Percentiles rank a stretch among this genome's conserved stretches.
Conservation (phyloP, 352 stramenopile genomes). For the Lagenidium sp. region DNA sequence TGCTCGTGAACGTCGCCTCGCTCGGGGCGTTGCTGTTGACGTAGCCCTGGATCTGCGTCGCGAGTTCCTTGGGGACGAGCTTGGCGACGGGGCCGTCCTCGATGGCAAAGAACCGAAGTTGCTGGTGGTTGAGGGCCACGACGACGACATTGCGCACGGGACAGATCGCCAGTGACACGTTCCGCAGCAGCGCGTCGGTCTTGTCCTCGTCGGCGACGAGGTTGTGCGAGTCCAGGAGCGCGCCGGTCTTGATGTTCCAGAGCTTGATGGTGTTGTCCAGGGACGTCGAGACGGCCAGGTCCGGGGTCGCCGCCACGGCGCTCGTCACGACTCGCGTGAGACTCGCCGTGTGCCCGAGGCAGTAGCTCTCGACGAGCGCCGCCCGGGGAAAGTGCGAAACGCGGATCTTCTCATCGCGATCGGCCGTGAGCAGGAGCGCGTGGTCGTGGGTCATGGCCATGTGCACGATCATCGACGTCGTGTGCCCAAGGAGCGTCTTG, state of each 20-base stretch:
- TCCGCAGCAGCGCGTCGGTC: slow-evolving; percentile 18
- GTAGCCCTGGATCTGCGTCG: slow-evolving; percentile 10
- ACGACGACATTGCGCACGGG: slow-evolving; percentile 42
- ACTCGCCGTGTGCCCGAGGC: slow-evolving; percentile 62
- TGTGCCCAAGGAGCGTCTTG: slow-evolving; percentile 75
- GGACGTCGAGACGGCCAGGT: slow-evolving; percentile 60
- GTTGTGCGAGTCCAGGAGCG: slow-evolving; percentile 40
- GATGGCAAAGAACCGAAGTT: slow-evolving; percentile 50
- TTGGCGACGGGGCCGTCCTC: slow-evolving; percentile 12
- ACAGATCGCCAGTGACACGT: slow-evolving; percentile 54
- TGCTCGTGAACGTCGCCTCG: slow-evolving; percentile 35
- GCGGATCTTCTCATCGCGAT: slow-evolving; percentile 83
- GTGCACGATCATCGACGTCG: slow-evolving; percentile 82
- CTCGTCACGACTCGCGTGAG: slow-evolving; percentile 51
- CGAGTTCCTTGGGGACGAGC: slow-evolving; percentile 16
- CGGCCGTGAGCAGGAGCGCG: slow-evolving; percentile 55
- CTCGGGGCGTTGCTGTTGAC: slow-evolving; percentile 25
- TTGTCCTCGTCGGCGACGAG: slow-evolving; percentile 25
- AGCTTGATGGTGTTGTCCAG: slow-evolving; percentile 81
- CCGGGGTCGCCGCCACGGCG: slow-evolving; percentile 21
- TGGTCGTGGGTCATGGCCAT: slow-evolving; percentile 45
- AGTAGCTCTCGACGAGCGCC: slow-evolving; percentile 74
- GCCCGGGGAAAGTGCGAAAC: slow-evolving; percentile 72
- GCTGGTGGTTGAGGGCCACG: slow-evolving; percentile 37
- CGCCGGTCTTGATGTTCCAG: slow-evolving; percentile 42